phyloP scores from a whole-genome alignment of 805 yeast genomes.

The Hemisphaericaspora nanyangensis region DNA sequence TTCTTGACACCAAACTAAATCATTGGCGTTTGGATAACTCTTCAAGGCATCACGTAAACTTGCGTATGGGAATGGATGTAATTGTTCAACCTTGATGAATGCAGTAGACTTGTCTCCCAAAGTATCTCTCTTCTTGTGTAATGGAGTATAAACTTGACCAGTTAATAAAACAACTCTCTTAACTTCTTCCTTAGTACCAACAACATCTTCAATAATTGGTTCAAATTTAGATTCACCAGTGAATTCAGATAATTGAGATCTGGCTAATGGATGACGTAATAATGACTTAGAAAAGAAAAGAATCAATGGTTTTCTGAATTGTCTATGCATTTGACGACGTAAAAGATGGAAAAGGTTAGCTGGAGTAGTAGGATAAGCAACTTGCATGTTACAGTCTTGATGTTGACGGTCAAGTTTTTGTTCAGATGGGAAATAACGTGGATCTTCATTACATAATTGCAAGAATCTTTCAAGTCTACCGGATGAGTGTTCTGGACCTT shows the following conservation, averaged over 20 bases:
- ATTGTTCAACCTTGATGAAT: constrained; percentile 83
- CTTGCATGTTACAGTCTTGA: constrained; percentile 97
- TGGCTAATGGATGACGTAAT: constrained; percentile 96
- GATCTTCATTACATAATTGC: constrained; percentile 94
- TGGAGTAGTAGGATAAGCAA: constrained; percentile 97
- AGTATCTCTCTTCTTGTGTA: constrained; percentile 82
- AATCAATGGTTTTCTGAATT: constrained; percentile 89
- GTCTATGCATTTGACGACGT: constrained; percentile 99
- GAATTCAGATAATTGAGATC: constrained; percentile 79
- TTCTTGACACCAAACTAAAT: constrained; percentile 96
- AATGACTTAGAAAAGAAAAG: constrained; percentile 89
- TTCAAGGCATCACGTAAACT: constrained; percentile 82
- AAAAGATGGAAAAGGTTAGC: constrained; percentile 92
- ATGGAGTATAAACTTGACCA: constrained; percentile 94
- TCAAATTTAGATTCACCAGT: constrained; percentile 89
- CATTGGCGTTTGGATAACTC: constrained; percentile 77
- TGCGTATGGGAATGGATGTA: constrained; percentile 97
- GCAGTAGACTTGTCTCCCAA: constrained; percentile 81
- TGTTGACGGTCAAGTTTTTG: constrained; percentile 94
- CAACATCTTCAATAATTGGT: constrained; percentile 93
- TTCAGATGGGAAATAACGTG: constrained; percentile 85
- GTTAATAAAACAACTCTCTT: constrained; percentile 79
- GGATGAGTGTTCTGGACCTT: constrained; percentile 99
- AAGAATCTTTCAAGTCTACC: constrained; percentile 96
- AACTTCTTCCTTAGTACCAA: constrained; percentile 77